Evolutionary conservation across 2,329 filamentous ascomycete genomes (phyloP).

Genomic region (Clonostachys solani): DNA sequence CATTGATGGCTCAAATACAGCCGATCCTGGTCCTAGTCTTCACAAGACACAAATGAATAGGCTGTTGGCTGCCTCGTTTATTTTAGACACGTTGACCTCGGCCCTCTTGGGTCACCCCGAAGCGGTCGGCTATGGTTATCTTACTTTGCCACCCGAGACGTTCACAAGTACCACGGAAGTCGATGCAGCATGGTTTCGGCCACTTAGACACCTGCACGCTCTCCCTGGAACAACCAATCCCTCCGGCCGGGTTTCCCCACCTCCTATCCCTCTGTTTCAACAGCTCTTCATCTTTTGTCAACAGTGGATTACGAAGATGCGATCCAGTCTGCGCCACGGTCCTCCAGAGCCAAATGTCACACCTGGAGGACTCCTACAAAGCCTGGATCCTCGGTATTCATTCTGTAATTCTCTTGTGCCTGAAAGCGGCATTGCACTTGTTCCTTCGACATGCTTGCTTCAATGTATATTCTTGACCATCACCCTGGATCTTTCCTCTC

Average conservation of each 20-base stretch:
- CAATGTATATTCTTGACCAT: conserved; percentile 29
- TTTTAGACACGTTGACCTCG: conserved; percentile 56
- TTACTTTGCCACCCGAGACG: conserved; percentile 1
- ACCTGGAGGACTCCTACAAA: conserved; percentile 22
- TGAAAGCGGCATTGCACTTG: conserved; percentile 21
- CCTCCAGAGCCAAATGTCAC: conserved; percentile 17
- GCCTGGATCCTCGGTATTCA: conserved; percentile 24
- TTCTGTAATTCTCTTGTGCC: conserved; percentile 33
- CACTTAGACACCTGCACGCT: too few species aligned
- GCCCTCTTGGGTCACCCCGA: conserved; percentile 43
- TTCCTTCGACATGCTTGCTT: conserved; percentile 28
- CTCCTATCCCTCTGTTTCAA: too few species aligned
- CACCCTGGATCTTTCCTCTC: conserved; percentile 24
- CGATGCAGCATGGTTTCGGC: not conserved
- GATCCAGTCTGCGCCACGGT: not conserved
- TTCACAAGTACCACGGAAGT: conserved; percentile 9
- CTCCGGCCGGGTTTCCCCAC: too few species aligned
- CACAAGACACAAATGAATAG: not conserved
- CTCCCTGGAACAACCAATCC: too few species aligned
- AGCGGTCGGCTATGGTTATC: conserved; percentile 35
- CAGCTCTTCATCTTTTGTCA: too few species aligned
- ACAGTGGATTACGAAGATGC: too few species aligned
- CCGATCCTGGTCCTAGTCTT: not conserved
- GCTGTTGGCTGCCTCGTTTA: conserved; percentile 49
- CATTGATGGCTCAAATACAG: conserved; percentile 16